phyloP scores from a whole-genome alignment of 805 yeast genomes.

The Jamesozyma piceae region DNA sequence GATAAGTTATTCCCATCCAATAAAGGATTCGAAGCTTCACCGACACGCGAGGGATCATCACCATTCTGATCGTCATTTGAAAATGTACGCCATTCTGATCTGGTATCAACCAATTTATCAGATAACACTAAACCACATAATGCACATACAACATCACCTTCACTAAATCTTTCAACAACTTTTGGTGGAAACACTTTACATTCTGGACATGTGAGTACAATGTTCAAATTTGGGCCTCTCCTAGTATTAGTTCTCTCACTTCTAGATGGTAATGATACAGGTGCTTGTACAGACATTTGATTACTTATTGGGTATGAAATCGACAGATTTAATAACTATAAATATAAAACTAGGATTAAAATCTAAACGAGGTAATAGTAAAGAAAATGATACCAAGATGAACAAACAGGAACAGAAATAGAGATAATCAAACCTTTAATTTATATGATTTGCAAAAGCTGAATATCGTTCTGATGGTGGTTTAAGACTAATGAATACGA shows the following conservation, averaged over 20 bases:
- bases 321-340: too few relatives aligned
- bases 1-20: conserved; percentile 86
- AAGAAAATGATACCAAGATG: neutral
- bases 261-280: conserved; percentile 2
- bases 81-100: conserved; percentile 98
- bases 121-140: conserved; percentile 90
- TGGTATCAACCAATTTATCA: conserved; percentile 84
- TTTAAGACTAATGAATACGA: neutral
- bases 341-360: too few relatives aligned
- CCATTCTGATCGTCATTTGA: conserved; percentile 96
- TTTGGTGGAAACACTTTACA: conserved; percentile 95
- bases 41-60: conserved; percentile 98
- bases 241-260: conserved; percentile 2
- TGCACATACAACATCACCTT: conserved; percentile 98
- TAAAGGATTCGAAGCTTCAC: conserved; percentile 90
- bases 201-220: conserved; percentile 88
- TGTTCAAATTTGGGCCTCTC: conserved; percentile 72
- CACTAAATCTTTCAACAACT: conserved; percentile 86
- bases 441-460: neutral
- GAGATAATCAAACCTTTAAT: neutral
- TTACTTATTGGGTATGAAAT: neutral
- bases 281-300: neutral
- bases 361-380: too few relatives aligned
- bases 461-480: neutral
- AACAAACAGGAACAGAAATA: neutral